Evolutionary conservation across 306 rosid genomes (phyloP).

Genomic region (Castanopsis chinensis): DNA sequence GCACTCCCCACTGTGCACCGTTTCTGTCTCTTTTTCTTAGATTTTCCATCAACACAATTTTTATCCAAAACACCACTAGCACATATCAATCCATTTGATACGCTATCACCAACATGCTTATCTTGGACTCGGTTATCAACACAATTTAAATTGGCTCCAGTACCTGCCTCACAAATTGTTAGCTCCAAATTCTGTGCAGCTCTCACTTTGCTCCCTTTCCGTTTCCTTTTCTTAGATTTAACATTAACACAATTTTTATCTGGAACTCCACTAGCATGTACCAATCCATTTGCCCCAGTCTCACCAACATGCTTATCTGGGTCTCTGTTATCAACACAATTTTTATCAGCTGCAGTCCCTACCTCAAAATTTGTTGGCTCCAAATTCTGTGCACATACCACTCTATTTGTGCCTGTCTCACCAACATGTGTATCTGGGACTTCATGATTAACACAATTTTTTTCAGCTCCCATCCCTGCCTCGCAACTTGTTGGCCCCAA

Average conservation of each 20-base stretch:
- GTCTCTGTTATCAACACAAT: not conserved
- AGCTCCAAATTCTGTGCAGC: not conserved
- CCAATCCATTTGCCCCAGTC: not conserved
- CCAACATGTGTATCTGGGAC: not conserved
- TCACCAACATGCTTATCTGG: not conserved
- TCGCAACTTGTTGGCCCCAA: not conserved
- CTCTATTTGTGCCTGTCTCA: not conserved
- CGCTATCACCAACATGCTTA: not conserved
- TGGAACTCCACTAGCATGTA: not conserved
- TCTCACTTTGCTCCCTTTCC: not conserved
- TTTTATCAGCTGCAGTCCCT: not conserved
- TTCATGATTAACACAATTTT: not conserved
- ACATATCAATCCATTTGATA: not conserved
- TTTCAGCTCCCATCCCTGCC: not conserved
- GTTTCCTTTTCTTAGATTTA: not conserved
- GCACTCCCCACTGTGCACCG: not conserved
- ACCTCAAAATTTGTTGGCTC: not conserved
- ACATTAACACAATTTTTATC: not conserved
- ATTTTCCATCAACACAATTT: not conserved
- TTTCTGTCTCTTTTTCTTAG: not conserved
- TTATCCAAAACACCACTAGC: not conserved
- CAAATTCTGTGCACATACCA: not conserved
- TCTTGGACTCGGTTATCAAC: not conserved
- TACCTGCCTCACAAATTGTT: not conserved
- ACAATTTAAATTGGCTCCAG: not conserved